Evolutionary conservation across 78 protist species (phyloP).

Genomic region (Anaeramoeba ignava): DNA sequence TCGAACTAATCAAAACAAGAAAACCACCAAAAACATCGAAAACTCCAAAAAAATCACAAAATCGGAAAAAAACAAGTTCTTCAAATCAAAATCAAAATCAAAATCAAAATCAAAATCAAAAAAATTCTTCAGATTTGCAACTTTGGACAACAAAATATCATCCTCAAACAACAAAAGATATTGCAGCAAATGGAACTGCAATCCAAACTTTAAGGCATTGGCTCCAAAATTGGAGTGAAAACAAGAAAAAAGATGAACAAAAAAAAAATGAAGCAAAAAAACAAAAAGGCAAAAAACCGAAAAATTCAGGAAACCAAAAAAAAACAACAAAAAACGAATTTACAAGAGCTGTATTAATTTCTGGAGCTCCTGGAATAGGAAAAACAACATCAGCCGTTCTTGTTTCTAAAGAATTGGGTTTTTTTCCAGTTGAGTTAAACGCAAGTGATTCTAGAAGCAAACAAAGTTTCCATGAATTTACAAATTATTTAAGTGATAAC

Average conservation of each 20-base stretch:
- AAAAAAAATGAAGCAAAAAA: too few species aligned
- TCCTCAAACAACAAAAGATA: not conserved
- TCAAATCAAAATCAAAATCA: not conserved
- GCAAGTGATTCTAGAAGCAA: conserved; percentile 82
- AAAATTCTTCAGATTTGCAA: too few species aligned
- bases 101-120: not conserved
- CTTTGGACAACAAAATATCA: not conserved
- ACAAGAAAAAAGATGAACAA: too few species aligned
- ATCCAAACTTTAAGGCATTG: not conserved
- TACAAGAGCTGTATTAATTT: too few species aligned
- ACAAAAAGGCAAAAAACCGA: too few species aligned
- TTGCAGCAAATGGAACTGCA: not conserved
- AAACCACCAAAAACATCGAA: not conserved
- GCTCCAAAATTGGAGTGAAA: not conserved
- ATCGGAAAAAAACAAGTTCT: not conserved
- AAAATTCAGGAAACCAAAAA: too few species aligned
- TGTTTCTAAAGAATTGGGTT: conserved; percentile 14
- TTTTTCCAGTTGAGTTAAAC: conserved; percentile 74
- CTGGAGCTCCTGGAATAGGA: conserved; percentile 40
- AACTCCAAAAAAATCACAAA: not conserved
- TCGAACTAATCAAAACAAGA: not conserved
- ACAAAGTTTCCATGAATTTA: conserved; percentile 17
- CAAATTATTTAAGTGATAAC: conserved; percentile 6
- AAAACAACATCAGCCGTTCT: conserved; percentile 27
- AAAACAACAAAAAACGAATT: too few species aligned